Evolutionary conservation across 2,329 filamentous ascomycete genomes (phyloP).

Genomic region (Pestalotiopsis sp.): DNA sequence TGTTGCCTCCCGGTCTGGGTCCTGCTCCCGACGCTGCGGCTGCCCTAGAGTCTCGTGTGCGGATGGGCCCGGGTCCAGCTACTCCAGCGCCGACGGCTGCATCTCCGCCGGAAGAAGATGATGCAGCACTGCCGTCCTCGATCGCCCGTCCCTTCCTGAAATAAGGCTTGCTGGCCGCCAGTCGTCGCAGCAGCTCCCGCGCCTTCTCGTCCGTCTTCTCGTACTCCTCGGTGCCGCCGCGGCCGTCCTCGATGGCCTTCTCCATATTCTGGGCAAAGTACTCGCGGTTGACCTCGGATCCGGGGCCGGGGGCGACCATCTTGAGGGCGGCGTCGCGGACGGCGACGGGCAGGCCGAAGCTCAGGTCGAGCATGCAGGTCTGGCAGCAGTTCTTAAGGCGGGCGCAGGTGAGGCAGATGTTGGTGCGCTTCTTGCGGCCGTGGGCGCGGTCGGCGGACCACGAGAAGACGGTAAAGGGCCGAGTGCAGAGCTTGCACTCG

Average conservation of each 20-base stretch:
- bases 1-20: conserved; percentile 34
- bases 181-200: conserved; percentile 77
- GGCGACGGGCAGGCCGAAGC: conserved; percentile 91
- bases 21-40: conserved; percentile 52
- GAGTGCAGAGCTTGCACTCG: conserved; percentile 86
- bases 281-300: conserved; percentile 91
- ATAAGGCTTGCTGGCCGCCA: conserved; percentile 94
- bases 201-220: conserved; percentile 98
- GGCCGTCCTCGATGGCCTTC: conserved; percentile 89
- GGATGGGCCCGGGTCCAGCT: conserved; percentile 74
- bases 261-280: conserved; percentile 99
- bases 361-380: conserved; percentile 97
- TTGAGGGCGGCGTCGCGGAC: conserved; percentile 95
- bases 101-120: conserved; percentile 45
- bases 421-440: conserved; percentile 88
- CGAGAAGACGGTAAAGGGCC: conserved; percentile 92
- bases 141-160: conserved; percentile 84
- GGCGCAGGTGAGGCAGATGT: conserved; percentile 94
- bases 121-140: conserved; percentile 53
- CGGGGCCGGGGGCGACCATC: conserved; percentile 93
- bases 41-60: conserved; percentile 69
- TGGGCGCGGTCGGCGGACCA: conserved; percentile 92
- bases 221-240: conserved; percentile 84
- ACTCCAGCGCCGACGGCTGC: conserved; percentile 56
- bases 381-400: conserved; percentile 99